Evolutionary conservation across 1,139 yeast species (phyloP).

Genomic region (Yamadazyma taylorii): DNA sequence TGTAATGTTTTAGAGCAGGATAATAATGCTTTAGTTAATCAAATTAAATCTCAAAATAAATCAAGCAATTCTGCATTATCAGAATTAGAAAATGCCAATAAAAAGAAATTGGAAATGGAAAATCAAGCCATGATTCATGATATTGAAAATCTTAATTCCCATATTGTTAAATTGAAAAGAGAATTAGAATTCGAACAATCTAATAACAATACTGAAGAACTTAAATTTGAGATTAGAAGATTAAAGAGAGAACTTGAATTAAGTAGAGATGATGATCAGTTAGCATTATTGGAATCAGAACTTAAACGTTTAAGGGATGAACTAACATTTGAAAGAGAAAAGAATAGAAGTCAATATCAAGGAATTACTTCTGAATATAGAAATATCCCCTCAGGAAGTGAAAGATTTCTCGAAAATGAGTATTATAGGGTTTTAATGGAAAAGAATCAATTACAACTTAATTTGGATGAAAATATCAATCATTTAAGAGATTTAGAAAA

Average conservation of each 20-base stretch:
- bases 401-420: conserved; percentile 15
- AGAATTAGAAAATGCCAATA: conserved; percentile 25
- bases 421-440: conserved; percentile 19
- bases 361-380: conserved; percentile 3
- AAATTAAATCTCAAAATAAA: conserved; percentile 10
- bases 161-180: conserved; percentile 13
- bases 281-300: conserved; percentile 16
- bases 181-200: conserved; percentile 17
- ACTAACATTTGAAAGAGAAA: conserved; percentile 10
- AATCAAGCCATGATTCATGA: conserved; percentile 12
- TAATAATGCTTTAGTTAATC: conserved; percentile 13
- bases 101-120: conserved; percentile 22
- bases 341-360: conserved; percentile 4
- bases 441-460: conserved; percentile 17
- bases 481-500: conserved; percentile 21
- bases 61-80: conserved; percentile 17
- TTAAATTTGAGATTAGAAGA: conserved; percentile 18
- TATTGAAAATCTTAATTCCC: conserved; percentile 8
- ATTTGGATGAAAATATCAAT: conserved; percentile 15
- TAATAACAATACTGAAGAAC: conserved; percentile 10
- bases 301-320: conserved; percentile 41
- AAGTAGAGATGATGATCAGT: conserved; percentile 10
- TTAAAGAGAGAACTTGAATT: conserved; percentile 41
- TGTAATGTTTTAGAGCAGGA: conserved; percentile 21
- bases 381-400: background rate